phyloP scores from a whole-genome alignment of 495 filamentous ascomycete species.

The Letharia lupina region DNA sequence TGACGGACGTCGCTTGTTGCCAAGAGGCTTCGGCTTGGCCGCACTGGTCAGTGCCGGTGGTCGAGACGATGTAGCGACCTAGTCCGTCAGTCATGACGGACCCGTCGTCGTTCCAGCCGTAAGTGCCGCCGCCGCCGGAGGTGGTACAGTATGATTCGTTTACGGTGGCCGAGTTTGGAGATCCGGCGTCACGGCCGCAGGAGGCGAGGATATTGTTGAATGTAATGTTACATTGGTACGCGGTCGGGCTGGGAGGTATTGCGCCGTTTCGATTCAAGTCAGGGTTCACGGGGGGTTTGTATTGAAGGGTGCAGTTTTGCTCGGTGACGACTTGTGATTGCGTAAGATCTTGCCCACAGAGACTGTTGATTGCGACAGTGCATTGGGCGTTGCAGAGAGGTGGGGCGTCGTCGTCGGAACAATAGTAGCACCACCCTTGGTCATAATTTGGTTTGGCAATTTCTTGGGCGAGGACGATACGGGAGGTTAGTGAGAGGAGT shows the following conservation, averaged over 20 bases:
- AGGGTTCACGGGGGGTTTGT: constrained; percentile 9
- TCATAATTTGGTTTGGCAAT: constrained; percentile 1
- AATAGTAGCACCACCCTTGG: constrained; percentile 18
- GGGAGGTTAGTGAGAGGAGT: not conserved
- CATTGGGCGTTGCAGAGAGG: constrained; percentile 17
- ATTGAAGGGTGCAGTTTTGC: constrained; percentile 15
- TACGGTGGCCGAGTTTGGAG: not conserved
- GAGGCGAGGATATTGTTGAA: constrained; percentile 5
- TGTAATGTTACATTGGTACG: not conserved
- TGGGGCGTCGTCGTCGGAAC: constrained; percentile 14
- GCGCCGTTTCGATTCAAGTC: not conserved
- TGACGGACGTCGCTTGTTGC: constrained; percentile 6
- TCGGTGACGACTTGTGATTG: constrained; percentile 1
- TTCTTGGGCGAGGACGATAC: not conserved
- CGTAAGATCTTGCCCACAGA: constrained; percentile 10
- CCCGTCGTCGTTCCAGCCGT: constrained; percentile 20
- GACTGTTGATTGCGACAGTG: not conserved
- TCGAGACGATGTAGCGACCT: constrained; percentile 12
- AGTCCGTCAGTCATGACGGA: constrained; percentile 9
- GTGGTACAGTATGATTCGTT: constrained; percentile 18
- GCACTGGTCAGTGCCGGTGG: constrained; percentile 17
- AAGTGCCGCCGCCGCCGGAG: constrained; percentile 16
- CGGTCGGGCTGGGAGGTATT: not conserved
- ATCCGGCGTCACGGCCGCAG: constrained; percentile 14
- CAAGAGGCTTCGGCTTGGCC: constrained; percentile 13